Conservation (phyloP, 495 filamentous ascomycete genomes). For the Aspergillus avenaceus region DNA sequence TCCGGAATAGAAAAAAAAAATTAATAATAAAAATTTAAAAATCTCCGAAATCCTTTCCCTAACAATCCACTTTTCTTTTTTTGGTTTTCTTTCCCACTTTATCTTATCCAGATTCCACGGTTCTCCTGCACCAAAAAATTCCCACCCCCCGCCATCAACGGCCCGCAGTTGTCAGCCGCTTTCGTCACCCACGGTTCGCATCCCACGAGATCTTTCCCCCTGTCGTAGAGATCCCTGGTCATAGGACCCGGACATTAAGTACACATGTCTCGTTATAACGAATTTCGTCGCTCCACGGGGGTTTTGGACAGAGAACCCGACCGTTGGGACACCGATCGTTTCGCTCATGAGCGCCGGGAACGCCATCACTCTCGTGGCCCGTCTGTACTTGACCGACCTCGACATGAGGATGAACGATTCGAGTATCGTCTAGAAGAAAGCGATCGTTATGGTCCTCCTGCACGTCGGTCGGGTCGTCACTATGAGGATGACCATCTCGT, state of each 20-base stretch:
- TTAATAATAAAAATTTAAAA: too few relatives aligned
- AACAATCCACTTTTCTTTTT: background rate
- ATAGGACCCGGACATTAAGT: conserved; percentile 3
- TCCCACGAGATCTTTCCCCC: background rate
- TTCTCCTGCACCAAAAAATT: conserved; percentile 8
- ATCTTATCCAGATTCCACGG: conserved; percentile 8
- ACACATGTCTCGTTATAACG: conserved; percentile 45
- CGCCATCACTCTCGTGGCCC: conserved; percentile 40
- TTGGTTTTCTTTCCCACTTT: background rate
- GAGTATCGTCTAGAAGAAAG: conserved; percentile 50
- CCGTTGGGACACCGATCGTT: conserved; percentile 44
- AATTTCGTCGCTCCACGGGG: conserved; percentile 40
- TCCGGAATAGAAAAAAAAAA: too few relatives aligned
- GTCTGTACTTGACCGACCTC: conserved; percentile 39
- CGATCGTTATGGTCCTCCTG: conserved; percentile 53
- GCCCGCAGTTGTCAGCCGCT: conserved; percentile 22
- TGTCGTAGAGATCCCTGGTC: conserved; percentile 7
- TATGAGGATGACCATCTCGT: conserved; percentile 51
- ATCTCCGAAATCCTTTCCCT: background rate
- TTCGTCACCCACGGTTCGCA: conserved; percentile 27
- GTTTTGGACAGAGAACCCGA: conserved; percentile 26
- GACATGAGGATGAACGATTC: conserved; percentile 48
- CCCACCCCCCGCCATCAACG: conserved; percentile 8
- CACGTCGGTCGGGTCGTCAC: conserved; percentile 42
- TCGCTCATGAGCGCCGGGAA: conserved; percentile 44